phyloP scores from a whole-genome alignment of 2,329 filamentous ascomycete species.

The Rhynchosporium agropyri region DNA sequence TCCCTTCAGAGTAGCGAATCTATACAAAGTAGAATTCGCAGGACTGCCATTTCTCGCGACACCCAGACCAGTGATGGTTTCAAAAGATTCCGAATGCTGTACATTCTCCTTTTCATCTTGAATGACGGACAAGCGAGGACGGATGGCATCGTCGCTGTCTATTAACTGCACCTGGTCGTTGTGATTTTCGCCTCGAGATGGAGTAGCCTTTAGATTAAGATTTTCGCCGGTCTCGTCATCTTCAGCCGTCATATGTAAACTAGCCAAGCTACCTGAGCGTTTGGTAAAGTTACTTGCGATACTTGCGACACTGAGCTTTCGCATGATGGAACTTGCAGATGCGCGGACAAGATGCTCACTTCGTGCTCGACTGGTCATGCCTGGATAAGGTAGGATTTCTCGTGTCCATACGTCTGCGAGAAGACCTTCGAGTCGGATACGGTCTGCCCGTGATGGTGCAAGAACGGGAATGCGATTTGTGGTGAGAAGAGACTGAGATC shows the following conservation, averaged over 20 bases:
- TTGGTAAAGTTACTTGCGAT: slow-evolving; percentile 77
- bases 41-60: slow-evolving; percentile 29
- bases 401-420: slow-evolving; percentile 83
- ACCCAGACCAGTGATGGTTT: slow-evolving; percentile 25
- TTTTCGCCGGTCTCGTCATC: slow-evolving; percentile 29
- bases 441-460: slow-evolving; percentile 72
- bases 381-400: slow-evolving; percentile 78
- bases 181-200: slow-evolving; percentile 24
- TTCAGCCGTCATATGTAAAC: slow-evolving; percentile 36
- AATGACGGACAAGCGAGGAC: slow-evolving; percentile 36
- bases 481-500: slow-evolving; percentile 80
- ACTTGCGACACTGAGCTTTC: slow-evolving; percentile 82
- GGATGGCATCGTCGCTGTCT: slow-evolving; percentile 31
- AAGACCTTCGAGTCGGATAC: slow-evolving; percentile 73
- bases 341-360: slow-evolving; percentile 73
- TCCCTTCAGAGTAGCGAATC: slow-evolving; percentile 34
- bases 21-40: slow-evolving; percentile 27
- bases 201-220: slow-evolving; percentile 19
- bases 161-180: slow-evolving; percentile 23
- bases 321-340: slow-evolving; percentile 84
- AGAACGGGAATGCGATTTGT: slow-evolving; percentile 70
- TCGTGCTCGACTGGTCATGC: slow-evolving; percentile 68
- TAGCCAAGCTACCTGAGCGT: slow-evolving; percentile 53
- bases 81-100: slow-evolving; percentile 26
- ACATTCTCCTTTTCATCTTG: slow-evolving; percentile 39